Percentiles rank a stretch among this genome's conserved stretches.
These are phyloP conservation scores for Zymoseptoria passerinii DNA, from an alignment of 2,329 filamentous ascomycete species.

Conservation along the genomic window DNA sequence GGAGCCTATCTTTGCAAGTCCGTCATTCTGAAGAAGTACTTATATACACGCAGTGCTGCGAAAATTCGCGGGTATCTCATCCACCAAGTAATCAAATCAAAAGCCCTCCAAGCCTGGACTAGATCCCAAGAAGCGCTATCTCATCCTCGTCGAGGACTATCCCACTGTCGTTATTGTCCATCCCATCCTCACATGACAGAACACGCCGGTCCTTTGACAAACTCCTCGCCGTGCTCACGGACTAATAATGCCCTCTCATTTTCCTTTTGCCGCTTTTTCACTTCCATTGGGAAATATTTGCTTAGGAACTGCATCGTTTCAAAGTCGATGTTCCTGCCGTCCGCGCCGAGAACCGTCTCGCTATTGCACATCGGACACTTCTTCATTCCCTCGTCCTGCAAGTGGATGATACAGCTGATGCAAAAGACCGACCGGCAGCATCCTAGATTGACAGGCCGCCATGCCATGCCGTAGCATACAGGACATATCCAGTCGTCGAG, in stretches of 20 bases:
- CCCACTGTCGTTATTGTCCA: not conserved
- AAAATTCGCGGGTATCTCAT: not conserved
- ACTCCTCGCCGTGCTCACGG: slow-evolving; percentile 29
- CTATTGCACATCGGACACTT: slow-evolving; percentile 70
- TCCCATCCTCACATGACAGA: slow-evolving; percentile 24
- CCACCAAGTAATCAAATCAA: not conserved
- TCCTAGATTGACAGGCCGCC: slow-evolving; percentile 66
- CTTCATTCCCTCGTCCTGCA: slow-evolving; percentile 60
- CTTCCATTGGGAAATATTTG: slow-evolving; percentile 71
- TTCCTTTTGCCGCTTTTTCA: slow-evolving; percentile 48
- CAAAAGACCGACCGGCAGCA: slow-evolving; percentile 70
- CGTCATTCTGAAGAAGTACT: not conserved
- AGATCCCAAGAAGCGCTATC: not conserved
- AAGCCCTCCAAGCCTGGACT: not conserved
- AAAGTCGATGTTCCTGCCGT: slow-evolving; percentile 58
- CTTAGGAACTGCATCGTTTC: slow-evolving; percentile 61
- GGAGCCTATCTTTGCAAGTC: not conserved
- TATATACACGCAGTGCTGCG: not conserved
- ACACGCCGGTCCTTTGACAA: slow-evolving; percentile 23
- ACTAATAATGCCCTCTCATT: slow-evolving; percentile 69
- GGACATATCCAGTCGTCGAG: slow-evolving; percentile 79
- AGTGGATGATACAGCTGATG: slow-evolving; percentile 71
- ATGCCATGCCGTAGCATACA: slow-evolving; percentile 70
- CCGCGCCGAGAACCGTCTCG: slow-evolving; percentile 62
- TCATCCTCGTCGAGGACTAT: not conserved